Percentiles rank a stretch among this genome's conserved stretches.
Conservation (phyloP, 2,329 filamentous ascomycete genomes). For the Colletotrichum musae region DNA sequence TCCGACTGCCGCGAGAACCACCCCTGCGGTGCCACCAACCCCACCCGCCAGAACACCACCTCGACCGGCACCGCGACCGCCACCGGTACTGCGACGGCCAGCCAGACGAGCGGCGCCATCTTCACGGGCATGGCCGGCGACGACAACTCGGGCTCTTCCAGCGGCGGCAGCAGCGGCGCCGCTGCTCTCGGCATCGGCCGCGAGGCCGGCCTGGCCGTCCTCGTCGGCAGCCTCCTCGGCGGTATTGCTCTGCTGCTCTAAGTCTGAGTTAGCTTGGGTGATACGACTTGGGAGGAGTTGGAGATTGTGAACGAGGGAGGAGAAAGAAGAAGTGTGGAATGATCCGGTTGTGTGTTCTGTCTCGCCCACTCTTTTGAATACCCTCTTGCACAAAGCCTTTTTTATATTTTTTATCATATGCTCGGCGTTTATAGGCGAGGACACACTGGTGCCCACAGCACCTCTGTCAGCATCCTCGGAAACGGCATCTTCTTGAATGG, state of each 20-base stretch:
- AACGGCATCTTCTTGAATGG: conserved; percentile 7
- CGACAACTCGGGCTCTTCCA: conserved; percentile 35
- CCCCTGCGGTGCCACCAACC: conserved; percentile 80
- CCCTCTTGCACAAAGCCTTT: conserved; percentile 37
- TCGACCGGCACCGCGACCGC: conserved; percentile 58
- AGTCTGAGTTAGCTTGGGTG: neutral
- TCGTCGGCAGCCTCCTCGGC: conserved; percentile 56
- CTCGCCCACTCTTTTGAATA: conserved; percentile 36
- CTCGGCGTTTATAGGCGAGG: conserved; percentile 35
- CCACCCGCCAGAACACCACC: conserved; percentile 71
- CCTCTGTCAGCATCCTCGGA: neutral
- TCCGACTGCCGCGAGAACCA: conserved; percentile 74
- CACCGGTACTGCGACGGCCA: conserved; percentile 53
- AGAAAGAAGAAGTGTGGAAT: neutral
- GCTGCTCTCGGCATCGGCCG: conserved; percentile 52
- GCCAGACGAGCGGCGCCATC: conserved; percentile 52
- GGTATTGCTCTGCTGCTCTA: conserved; percentile 56
- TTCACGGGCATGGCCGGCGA: conserved; percentile 51
- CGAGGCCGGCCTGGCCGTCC: conserved; percentile 54
- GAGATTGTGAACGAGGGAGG: too few relatives aligned
- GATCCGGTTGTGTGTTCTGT: conserved; percentile 24
- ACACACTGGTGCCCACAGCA: neutral
- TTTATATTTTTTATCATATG: conserved; percentile 4
- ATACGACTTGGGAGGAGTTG: neutral
- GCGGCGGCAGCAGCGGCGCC: conserved; percentile 49